A percentile compares a stretch with the other conserved stretches of the same genome.
Conservation (phyloP, 768 basidiomycete species). For the Sistotremastrum suecicum region DNA sequence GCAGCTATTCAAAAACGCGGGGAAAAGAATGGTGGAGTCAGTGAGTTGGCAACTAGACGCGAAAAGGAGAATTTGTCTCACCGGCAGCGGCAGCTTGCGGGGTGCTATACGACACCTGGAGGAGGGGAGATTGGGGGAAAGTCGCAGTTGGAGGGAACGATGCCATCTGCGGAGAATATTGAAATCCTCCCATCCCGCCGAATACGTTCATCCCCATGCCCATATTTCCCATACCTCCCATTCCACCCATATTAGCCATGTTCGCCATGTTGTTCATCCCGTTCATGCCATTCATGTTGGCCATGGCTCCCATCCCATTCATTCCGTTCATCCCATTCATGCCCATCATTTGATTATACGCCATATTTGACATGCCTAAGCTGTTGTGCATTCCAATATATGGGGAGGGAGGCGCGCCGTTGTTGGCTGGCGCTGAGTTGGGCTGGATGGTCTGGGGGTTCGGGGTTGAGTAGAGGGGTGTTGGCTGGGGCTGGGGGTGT, state of each 20-base stretch:
- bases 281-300: conserved; percentile 44
- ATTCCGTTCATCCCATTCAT: conserved; percentile 22
- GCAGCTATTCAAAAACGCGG: conserved; percentile 19
- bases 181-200: conserved; percentile 33
- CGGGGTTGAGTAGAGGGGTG: conserved; percentile 58
- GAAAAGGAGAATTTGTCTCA: too few species aligned
- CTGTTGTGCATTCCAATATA: conserved; percentile 20
- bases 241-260: not conserved
- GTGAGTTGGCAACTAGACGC: not conserved
- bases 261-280: conserved; percentile 10
- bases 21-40: not conserved
- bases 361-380: conserved; percentile 46
- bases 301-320: conserved; percentile 50
- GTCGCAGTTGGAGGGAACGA: conserved; percentile 24
- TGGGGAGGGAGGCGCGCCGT: conserved; percentile 14
- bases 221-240: not conserved
- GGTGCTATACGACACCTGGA: conserved; percentile 63
- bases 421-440: conserved; percentile 37
- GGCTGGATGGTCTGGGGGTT: conserved; percentile 34
- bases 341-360: conserved; percentile 4
- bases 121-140: conserved; percentile 33
- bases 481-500: conserved; percentile 25
- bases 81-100: conserved; percentile 62
- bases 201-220: too few species aligned
- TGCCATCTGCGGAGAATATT: conserved; percentile 57